Evolutionary conservation across 495 filamentous ascomycete genomes (phyloP).

Genomic region (Penicillium lividum): DNA sequence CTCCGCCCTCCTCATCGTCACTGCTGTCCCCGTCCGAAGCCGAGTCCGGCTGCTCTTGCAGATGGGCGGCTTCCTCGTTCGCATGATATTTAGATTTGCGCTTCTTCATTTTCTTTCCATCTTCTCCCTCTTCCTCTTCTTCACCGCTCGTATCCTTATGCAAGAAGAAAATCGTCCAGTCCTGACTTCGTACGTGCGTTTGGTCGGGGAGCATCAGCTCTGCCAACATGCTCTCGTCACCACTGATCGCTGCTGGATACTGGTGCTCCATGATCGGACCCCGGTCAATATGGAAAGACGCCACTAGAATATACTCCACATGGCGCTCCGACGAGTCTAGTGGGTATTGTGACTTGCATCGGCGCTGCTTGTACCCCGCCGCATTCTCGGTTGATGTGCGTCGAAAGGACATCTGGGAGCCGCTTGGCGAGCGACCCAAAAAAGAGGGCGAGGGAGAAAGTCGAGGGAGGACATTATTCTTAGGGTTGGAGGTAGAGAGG

Average conservation of each 20-base stretch:
- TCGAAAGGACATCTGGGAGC: slow-evolving; percentile 42
- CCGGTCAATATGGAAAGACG: slow-evolving; percentile 94
- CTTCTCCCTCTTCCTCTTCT: slow-evolving; percentile 65
- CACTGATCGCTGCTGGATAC: slow-evolving; percentile 89
- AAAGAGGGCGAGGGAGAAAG: slow-evolving; percentile 54
- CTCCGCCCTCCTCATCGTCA: slow-evolving; percentile 61
- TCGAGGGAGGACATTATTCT: slow-evolving; percentile 55
- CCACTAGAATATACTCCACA: slow-evolving; percentile 99
- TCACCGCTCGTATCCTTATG: slow-evolving; percentile 88
- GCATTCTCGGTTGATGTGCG: slow-evolving; percentile 48
- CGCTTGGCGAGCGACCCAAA: slow-evolving; percentile 55
- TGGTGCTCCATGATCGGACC: slow-evolving; percentile 99
- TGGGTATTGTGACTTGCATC: slow-evolving; percentile 83
- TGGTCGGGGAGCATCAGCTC: slow-evolving; percentile 99
- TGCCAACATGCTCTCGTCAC: slow-evolving; percentile 97
- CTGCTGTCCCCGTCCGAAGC: slow-evolving; percentile 47
- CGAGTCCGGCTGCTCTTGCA: slow-evolving; percentile 47
- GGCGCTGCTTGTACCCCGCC: slow-evolving; percentile 45
- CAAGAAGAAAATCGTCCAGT: slow-evolving; percentile 99
- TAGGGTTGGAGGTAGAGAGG: slow-evolving; percentile 40
- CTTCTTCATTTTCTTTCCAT: slow-evolving; percentile 56
- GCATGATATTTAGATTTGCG: slow-evolving; percentile 40
- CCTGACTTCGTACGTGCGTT: slow-evolving; percentile 89
- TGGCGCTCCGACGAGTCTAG: slow-evolving; percentile 77
- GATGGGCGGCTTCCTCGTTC: slow-evolving; percentile 53